These are phyloP conservation scores for Diaporthe destruens DNA, from an alignment of 2,329 filamentous ascomycete species.

Conservation along the genomic window DNA sequence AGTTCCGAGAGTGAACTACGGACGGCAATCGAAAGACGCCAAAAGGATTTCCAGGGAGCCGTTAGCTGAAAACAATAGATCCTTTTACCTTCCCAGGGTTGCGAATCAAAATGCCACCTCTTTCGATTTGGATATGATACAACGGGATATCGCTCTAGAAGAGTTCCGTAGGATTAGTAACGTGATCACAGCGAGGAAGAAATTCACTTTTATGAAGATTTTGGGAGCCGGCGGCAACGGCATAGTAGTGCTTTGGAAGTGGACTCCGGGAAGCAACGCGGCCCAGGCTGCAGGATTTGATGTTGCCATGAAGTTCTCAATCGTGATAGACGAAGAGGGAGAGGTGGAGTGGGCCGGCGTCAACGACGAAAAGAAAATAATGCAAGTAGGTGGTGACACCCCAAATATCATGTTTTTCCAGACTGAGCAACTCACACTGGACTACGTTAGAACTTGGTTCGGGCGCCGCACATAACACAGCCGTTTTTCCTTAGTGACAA, in stretches of 20 bases:
- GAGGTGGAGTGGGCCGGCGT: fast-evolving
- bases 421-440: no score
- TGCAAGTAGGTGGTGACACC: not conserved
- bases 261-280: not conserved
- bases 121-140: not conserved
- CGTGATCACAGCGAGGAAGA: not conserved
- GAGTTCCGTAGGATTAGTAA: not conserved
- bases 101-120: fast-evolving
- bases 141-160: fast-evolving
- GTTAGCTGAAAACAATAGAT: not conserved
- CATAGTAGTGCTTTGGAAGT: not conserved
- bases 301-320: not conserved
- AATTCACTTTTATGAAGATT: not conserved
- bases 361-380: fast-evolving
- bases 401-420: fast-evolving
- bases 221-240: not conserved
- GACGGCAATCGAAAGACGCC: no score
- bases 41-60: no score
- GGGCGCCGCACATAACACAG: constrained; percentile 32
- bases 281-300: not conserved
- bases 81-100: not conserved
- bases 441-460: not conserved
- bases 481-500: not conserved
- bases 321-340: not conserved
- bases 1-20: not conserved